Evolutionary conservation across 2,329 filamentous ascomycete species (phyloP), one percentile per base, ranked within the genome.

Genomic region (Albifimbria verrucaria): DNA sequence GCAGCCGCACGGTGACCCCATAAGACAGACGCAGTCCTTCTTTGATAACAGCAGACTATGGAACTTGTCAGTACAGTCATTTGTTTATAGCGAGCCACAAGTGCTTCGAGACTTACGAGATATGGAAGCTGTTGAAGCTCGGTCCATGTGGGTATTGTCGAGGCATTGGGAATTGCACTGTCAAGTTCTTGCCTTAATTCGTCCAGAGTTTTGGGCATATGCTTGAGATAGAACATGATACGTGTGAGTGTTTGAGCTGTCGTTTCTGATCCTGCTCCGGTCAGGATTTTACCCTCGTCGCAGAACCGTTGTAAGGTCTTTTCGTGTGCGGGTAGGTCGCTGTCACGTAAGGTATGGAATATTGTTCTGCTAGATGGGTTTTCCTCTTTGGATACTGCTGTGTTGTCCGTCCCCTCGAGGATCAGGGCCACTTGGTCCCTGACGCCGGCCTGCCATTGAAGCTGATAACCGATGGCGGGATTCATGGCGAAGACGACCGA

Each of bases 211-310:
- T 49, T 3, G 0, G 68, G 68, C 20, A 70, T 62, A 2, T 59
- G 54, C 11, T 75, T 67, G 1, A 76, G 55, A 61, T 73, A 55
- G 58, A 67, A 76, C 2, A 66, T 66, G 12, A 69, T 58, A 2
- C 70, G 59, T 1, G 64, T 57, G 18, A 77, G 57, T 0, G 67
- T 63, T 54, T 63, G 66, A 7, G 65, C 65, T 0, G 65, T 70
- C 0, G 73, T 76, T 22, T 74, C 66, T 9, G 70, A 71, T 1
- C 71, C 74, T 1, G 72, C 73, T 5, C 63, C 60, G 10, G 69
- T 59, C 1, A 72, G 51, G 0, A 65, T 56, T n/a, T 63, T 48
- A 5, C 65, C 67, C 24, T 76, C 73, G 7, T 67, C 59, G 3
- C 58, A 58, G 4, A 75, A 57, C 0, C 73, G 64, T 1, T 41